phyloP scores from a whole-genome alignment of 805 yeast genomes.

The Myxozyma neotropica region DNA sequence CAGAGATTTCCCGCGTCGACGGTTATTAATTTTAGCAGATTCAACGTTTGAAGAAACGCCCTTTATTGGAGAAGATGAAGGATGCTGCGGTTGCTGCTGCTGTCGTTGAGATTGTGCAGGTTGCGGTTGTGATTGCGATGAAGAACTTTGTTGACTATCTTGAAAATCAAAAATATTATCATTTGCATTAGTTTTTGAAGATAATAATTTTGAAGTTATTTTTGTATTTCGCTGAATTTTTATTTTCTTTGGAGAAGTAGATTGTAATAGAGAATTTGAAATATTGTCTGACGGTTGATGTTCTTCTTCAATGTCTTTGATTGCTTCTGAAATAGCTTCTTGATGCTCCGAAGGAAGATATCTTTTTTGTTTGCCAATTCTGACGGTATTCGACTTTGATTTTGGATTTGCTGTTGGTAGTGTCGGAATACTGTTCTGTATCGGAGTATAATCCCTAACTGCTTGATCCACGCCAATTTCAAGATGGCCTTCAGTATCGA shows the following conservation, averaged over 20 bases:
- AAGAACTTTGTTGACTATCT: constrained; percentile 1
- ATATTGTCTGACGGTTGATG: neutral
- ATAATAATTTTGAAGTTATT: neutral
- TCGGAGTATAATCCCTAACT: neutral
- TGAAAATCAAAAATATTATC: neutral
- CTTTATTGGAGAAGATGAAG: neutral
- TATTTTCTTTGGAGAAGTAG: neutral
- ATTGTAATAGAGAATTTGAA: neutral
- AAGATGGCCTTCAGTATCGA: neutral
- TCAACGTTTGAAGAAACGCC: too few relatives aligned
- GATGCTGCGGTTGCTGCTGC: too few relatives aligned
- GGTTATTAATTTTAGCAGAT: neutral
- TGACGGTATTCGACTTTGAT: neutral
- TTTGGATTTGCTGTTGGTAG: neutral
- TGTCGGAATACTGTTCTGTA: neutral
- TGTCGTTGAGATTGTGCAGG: neutral
- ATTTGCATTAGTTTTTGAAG: neutral
- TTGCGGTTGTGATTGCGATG: neutral
- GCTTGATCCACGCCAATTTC: neutral
- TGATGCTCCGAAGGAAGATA: too few relatives aligned
- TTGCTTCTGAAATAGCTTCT: neutral
- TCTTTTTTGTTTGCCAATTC: too few relatives aligned
- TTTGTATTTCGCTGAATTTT: constrained; percentile 2
- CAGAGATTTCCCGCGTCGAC: neutral
- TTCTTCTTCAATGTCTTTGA: neutral